These are phyloP conservation scores for Silene noctiflora DNA, from an alignment of 179 eudicot genomes.

Conservation along the genomic window DNA sequence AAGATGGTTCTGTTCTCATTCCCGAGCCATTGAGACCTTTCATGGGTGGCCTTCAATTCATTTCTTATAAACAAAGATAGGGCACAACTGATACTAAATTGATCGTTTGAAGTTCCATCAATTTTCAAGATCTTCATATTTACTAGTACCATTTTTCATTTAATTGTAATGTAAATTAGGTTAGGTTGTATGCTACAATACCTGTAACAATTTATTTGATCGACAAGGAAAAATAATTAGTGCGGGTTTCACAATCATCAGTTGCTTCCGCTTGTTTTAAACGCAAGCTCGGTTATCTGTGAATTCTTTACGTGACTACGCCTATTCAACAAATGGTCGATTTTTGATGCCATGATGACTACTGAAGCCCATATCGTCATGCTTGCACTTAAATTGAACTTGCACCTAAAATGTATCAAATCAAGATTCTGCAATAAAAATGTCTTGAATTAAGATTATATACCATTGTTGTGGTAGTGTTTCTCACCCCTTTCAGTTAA, in stretches of 20 bases:
- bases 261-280: too few relatives aligned
- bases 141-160: neutral
- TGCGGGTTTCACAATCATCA: too few relatives aligned
- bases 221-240: neutral
- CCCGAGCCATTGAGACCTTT: constrained; percentile 80
- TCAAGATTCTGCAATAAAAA: too few relatives aligned
- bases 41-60: constrained; percentile 74
- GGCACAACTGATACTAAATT: neutral
- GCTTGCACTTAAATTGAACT: too few relatives aligned
- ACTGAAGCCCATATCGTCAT: too few relatives aligned
- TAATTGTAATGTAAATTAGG: neutral
- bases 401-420: too few relatives aligned
- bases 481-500: too few relatives aligned
- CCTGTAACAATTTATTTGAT: neutral
- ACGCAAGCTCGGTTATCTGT: too few relatives aligned
- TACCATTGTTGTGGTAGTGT: too few relatives aligned
- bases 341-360: constrained; percentile 4
- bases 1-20: constrained; percentile 74
- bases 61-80: constrained; percentile 40
- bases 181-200: neutral
- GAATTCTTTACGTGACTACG: too few relatives aligned
- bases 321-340: neutral
- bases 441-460: too few relatives aligned
- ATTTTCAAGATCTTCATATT: constrained; percentile 2
- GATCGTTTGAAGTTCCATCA: neutral